phyloP scores from a whole-genome alignment of 352 stramenopile genomes.

The Phytophthora idaei region DNA sequence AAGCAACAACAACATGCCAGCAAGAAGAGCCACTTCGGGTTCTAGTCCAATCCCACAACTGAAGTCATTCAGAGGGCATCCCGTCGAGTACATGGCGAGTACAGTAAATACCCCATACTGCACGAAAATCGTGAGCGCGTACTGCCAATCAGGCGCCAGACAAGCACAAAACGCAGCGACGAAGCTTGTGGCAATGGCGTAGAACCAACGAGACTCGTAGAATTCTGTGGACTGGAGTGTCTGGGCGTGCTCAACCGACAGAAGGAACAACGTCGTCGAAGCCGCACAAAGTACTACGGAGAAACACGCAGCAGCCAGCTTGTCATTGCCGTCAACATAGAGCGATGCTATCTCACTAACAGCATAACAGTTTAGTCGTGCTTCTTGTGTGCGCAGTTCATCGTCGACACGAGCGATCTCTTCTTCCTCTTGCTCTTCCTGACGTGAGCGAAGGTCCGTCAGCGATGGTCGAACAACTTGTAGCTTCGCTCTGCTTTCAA shows the following conservation, averaged over 20 bases:
- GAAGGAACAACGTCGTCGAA: slow-evolving; percentile 37
- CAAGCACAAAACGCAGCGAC: slow-evolving; percentile 47
- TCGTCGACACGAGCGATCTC: slow-evolving; percentile 28
- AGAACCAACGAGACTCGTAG: slow-evolving; percentile 48
- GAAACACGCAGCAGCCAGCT: slow-evolving; percentile 41
- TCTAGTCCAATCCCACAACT: slow-evolving; percentile 43
- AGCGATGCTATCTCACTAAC: slow-evolving; percentile 24
- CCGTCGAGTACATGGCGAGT: slow-evolving; percentile 56
- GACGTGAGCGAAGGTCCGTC: slow-evolving; percentile 17
- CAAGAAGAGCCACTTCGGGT: slow-evolving; percentile 36
- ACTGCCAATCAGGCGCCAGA: slow-evolving; percentile 46
- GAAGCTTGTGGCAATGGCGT: slow-evolving; percentile 40
- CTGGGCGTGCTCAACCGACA: slow-evolving; percentile 29
- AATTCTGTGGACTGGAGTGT: slow-evolving; percentile 53
- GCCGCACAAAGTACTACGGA: slow-evolving; percentile 30
- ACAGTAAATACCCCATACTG: slow-evolving; percentile 51
- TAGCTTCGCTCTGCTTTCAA: slow-evolving; percentile 1
- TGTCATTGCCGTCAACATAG: slow-evolving; percentile 39
- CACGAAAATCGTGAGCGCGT: slow-evolving; percentile 46
- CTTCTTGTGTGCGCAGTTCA: slow-evolving; percentile 29
- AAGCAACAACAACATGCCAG: slow-evolving; percentile 41
- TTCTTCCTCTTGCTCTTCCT: slow-evolving; percentile 29
- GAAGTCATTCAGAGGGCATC: slow-evolving; percentile 59
- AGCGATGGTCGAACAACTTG: slow-evolving; percentile 1
- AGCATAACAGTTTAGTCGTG: slow-evolving; percentile 21